These are phyloP conservation scores for Arbutus unedo DNA, from an alignment of 148 eudicot genomes.

Conservation along the genomic window DNA sequence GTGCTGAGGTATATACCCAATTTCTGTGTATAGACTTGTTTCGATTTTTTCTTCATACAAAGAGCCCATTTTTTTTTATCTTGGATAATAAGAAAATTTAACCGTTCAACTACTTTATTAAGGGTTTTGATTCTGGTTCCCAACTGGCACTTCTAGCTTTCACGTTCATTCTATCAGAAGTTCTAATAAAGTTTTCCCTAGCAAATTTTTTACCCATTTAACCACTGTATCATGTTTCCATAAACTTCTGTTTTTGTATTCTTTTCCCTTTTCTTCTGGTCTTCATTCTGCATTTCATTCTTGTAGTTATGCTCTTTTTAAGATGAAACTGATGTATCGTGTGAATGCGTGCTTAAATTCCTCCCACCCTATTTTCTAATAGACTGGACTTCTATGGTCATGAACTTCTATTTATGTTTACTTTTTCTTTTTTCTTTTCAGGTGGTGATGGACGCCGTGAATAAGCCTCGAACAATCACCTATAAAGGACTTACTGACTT, in stretches of 20 bases:
- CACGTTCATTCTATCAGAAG: neutral
- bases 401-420: conserved; percentile 4
- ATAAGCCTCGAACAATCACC: conserved; percentile 82
- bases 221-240: no score
- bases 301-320: neutral
- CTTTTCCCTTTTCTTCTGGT: neutral
- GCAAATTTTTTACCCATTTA: neutral
- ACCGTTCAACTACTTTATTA: neutral
- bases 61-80: no score
- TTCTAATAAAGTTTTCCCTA: neutral
- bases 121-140: neutral
- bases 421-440: conserved; percentile 38
- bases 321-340: neutral
- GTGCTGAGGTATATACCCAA: conserved; percentile 56
- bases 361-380: neutral
- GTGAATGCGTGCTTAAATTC: neutral
- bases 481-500: conserved; percentile 94
- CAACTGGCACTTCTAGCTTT: neutral
- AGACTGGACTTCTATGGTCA: neutral
- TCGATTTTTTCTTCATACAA: neutral
- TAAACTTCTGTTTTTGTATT: no score
- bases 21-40: neutral
- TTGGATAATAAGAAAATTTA: neutral
- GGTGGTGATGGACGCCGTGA: conserved; percentile 98
- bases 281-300: neutral